Evolutionary conservation across 768 basidiomycete genomes (phyloP).

Genomic region (Cytidiella melzeri): DNA sequence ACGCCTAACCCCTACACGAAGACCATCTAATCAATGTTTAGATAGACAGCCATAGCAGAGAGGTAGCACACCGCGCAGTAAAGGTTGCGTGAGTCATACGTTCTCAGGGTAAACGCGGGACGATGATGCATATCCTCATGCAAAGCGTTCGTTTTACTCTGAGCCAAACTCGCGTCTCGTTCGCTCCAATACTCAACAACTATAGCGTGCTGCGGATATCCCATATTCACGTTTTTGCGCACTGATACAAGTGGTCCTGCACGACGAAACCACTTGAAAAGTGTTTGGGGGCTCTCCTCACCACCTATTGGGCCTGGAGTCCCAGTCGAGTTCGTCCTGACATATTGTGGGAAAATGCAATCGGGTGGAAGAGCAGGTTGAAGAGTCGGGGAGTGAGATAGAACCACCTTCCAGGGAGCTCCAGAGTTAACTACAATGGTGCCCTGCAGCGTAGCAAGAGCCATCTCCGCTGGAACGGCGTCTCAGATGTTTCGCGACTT

Average conservation of each 20-base stretch:
- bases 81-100: slow-evolving; percentile 5
- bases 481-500: background rate
- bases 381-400: slow-evolving; percentile 2
- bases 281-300: background rate
- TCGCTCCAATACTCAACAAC: slow-evolving; percentile 10
- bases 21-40: background rate
- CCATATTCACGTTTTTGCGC: background rate
- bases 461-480: slow-evolving; percentile 5
- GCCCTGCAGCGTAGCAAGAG: slow-evolving; percentile 6
- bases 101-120: background rate
- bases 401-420: background rate
- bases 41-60: background rate
- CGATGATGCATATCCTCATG: background rate
- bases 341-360: slow-evolving; percentile 4
- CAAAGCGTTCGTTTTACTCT: background rate
- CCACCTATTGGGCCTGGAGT: background rate
- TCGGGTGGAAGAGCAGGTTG: background rate
- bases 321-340: background rate
- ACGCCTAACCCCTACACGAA: slow-evolving; percentile 1
- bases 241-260: slow-evolving; percentile 8
- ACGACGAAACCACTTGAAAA: slow-evolving; percentile 3
- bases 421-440: background rate
- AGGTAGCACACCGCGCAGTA: slow-evolving; percentile 8
- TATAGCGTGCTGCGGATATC: background rate
- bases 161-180: slow-evolving; percentile 1